Evolutionary conservation across 495 filamentous ascomycete genomes (phyloP).

Genomic region (Neurospora sp.): DNA sequence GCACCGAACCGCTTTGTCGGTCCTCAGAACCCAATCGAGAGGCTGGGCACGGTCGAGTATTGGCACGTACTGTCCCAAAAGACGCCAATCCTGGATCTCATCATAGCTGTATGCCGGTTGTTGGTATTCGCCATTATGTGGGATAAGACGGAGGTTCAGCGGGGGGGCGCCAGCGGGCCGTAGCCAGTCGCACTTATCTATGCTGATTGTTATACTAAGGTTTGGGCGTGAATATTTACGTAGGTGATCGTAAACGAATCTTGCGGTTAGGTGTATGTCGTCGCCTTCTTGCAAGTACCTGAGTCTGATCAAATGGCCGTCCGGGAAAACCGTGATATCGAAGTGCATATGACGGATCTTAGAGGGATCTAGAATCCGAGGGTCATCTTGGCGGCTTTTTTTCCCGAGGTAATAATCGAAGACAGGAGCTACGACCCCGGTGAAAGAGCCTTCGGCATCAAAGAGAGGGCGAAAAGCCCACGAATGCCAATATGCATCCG

Average conservation of each 20-base stretch:
- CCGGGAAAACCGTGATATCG: neutral
- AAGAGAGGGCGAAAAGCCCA: neutral
- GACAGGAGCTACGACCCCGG: neutral
- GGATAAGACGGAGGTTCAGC: too few relatives aligned
- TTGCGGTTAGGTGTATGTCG: neutral
- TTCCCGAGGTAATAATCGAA: rapidly evolving
- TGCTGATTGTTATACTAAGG: too few relatives aligned
- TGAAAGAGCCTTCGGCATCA: neutral
- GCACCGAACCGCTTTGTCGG: too few relatives aligned
- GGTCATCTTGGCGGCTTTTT: neutral
- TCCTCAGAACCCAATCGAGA: too few relatives aligned
- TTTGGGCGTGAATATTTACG: neutral
- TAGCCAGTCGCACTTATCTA: too few relatives aligned
- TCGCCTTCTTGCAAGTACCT: neutral
- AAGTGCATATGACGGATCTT: neutral
- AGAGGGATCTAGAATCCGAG: neutral
- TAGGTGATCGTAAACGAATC: neutral
- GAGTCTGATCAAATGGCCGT: neutral
- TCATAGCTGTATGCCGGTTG: too few relatives aligned
- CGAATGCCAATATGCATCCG: neutral
- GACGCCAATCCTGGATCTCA: too few relatives aligned
- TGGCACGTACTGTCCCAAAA: too few relatives aligned
- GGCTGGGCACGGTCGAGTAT: too few relatives aligned
- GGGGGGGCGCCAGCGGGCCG: too few relatives aligned
- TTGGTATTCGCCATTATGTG: too few relatives aligned